Base-by-base conservation (phyloP, 192 early-diverging fungal species). In the Chytriomyces sp. region DNA sequence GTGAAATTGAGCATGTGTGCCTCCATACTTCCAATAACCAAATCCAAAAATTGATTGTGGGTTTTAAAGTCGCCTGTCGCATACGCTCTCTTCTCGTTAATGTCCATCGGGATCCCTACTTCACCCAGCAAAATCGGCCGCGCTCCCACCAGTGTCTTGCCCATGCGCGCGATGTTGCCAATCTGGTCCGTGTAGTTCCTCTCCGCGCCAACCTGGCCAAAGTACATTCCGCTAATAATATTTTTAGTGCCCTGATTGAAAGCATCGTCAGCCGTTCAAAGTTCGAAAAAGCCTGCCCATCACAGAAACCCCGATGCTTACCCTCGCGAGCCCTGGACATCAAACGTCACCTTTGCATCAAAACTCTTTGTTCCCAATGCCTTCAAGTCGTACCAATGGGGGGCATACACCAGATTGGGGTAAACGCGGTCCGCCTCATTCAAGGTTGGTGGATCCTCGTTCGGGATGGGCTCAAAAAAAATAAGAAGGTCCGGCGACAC, bases 351-450 rank as follows among this genome's bases (percentile, higher is more conserved):
- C 8, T 82, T 73, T 14, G 91, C 88, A 58, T 90, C 81, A 49
- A 93, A 94, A 3, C 81, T 64, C 26, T 57, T 64, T 28, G 54
- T 39, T 0, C 36, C 36, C 14, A 94, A 65, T 19, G 89, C 85
- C 60, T 93, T 88, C 19, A 93, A 70, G 70, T 94, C 93, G 71
- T 94, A 94, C 92, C 92, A 94, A 78, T 94, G 93, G 14, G 93
- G 93, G 0, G 92, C 85, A 71, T 89, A 94, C 3, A 93, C 84
- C 30, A 91, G 74, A 39, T 90, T 84, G 4, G 82, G 66, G 37
- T 88, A 70, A 39, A 59, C 59, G 26, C 79, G 59, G 69, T 83
- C 71, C 54, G 60, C 72, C 14, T 52, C 37, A 19, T 34, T 49
- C 25, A 84, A 52, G 22, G 14, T 32, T 25, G 85, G 81, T 28